Conservation (phyloP, 495 filamentous ascomycete species). For the Penicillium longicatenatum region DNA sequence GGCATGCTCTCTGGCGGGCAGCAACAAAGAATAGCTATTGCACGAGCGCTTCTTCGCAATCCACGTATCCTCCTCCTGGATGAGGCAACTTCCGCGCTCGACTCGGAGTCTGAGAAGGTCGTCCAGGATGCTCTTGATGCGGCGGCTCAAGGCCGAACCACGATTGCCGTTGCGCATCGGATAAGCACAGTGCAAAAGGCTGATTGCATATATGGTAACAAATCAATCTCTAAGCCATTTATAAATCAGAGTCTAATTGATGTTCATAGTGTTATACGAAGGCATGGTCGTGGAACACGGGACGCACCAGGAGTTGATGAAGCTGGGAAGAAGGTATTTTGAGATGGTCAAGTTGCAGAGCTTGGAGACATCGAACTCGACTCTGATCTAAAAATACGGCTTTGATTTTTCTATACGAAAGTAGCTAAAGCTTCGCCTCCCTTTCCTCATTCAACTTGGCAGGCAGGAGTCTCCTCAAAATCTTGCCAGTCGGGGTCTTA, state of each 20-base stretch:
- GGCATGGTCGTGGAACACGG: conserved; percentile 64
- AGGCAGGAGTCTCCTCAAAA: conserved; percentile 21
- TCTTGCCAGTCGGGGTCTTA: conserved; percentile 27
- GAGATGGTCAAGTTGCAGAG: too few species aligned
- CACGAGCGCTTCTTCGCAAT: conserved; percentile 68
- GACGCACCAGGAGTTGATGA: conserved; percentile 60
- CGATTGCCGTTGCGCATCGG: conserved; percentile 73
- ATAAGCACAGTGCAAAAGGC: conserved; percentile 71
- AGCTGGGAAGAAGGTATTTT: too few species aligned
- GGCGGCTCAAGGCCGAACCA: conserved; percentile 62
- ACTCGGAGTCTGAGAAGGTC: conserved; percentile 67
- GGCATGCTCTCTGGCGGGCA: conserved; percentile 69
- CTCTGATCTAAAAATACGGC: too few species aligned
- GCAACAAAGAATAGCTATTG: conserved; percentile 72
- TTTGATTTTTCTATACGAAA: too few species aligned
- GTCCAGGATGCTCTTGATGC: conserved; percentile 66
- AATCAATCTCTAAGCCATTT: too few species aligned
- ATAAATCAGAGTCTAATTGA: neutral
- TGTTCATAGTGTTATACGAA: conserved; percentile 18
- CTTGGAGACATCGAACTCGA: too few species aligned
- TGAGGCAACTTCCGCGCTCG: conserved; percentile 74
- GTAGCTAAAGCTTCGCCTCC: conserved; percentile 8
- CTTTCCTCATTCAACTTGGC: conserved; percentile 17
- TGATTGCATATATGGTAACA: conserved; percentile 60
- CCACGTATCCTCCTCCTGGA: conserved; percentile 71